These are phyloP conservation scores for Suhomyces emberorum DNA, from an alignment of 805 yeast species.

Conservation along the genomic window DNA sequence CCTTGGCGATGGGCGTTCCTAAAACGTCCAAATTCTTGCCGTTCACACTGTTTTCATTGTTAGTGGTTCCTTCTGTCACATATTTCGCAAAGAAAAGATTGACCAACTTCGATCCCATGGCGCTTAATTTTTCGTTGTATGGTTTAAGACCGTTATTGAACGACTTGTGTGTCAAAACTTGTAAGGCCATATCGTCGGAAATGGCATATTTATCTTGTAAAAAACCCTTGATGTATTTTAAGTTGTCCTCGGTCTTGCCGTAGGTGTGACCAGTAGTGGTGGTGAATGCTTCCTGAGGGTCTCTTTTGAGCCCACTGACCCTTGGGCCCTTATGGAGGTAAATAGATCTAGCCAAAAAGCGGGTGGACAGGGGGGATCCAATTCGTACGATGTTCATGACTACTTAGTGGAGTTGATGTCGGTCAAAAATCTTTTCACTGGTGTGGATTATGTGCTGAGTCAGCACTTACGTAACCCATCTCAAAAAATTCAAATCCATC, in stretches of 20 bases:
- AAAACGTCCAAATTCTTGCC: constrained; percentile 55
- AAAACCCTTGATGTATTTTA: constrained; percentile 47
- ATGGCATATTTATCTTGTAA: constrained; percentile 48
- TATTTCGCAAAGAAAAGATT: constrained; percentile 47
- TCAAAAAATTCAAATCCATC: constrained; percentile 4
- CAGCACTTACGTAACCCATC: constrained; percentile 6
- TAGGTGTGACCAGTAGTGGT: constrained; percentile 42
- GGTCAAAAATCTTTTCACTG: constrained; percentile 4
- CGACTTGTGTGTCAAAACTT: constrained; percentile 88
- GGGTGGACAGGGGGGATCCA: not conserved
- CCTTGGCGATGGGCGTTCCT: constrained; percentile 54
- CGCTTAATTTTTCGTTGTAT: constrained; percentile 79
- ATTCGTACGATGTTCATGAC: not conserved
- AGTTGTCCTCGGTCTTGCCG: constrained; percentile 48
- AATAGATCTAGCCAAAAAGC: constrained; percentile 21
- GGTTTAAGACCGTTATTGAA: constrained; percentile 91
- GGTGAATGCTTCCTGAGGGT: constrained; percentile 52
- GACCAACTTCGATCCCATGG: constrained; percentile 65
- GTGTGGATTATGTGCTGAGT: not conserved
- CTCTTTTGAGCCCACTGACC: constrained; percentile 68
- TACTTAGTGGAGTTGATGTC: not conserved
- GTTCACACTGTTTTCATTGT: constrained; percentile 34
- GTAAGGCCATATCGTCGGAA: constrained; percentile 62
- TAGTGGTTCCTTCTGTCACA: constrained; percentile 29
- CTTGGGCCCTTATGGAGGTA: constrained; percentile 51